Base-by-base conservation (phyloP, 1,284 basidiomycete species). In the Rhodotorula sp. region DNA sequence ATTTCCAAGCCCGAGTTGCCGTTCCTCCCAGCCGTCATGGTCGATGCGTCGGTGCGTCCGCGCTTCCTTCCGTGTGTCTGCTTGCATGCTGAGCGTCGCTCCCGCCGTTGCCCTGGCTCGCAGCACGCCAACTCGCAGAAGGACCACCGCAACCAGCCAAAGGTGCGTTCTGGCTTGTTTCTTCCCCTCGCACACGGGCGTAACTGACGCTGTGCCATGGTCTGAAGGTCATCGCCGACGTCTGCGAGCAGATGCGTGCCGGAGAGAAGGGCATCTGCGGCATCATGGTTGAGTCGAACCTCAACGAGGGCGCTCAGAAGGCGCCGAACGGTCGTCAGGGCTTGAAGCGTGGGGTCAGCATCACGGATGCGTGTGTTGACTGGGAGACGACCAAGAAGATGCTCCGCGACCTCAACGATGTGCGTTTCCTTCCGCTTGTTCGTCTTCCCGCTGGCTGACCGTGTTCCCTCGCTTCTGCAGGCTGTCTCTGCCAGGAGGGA, bases 261-360 rank as follows among this genome's bases (percentile, higher is more conserved):
- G 94, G 93, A 57, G 87, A 93, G 76, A 85, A 82, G 68, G 84
- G 86, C 66, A 91, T 98, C 81, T 94, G 91, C 2, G 94, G 95
- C 71, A 91, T 97, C 74, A 97, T 98, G 94, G 87, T 99, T 79
- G 95, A 99, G 83, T 90, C 88, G 51, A 91, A 97, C 81, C 88
- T 98, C 81, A 89, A 90, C 78, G 89, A 86, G 55, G 93, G 93
- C 27, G 84, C 89, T 73, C 93, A 96, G 82, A 90, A 91, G 76
- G 88, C 91, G 27, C 89, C 90, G 1, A 77, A 82, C 78, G 84
- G 81, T 52, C 87, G 85, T 20, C 78, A 82, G 34, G 84, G 81
- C 20, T 86, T 95, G 77, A 91, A 92, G 82, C 63, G 70, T 27
- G 77, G 77, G 2, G 87, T 95, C 58, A 90, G 88, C 66, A 94